phyloP scores from a whole-genome alignment of 78 protist species.

The Isochrysis galbana region DNA sequence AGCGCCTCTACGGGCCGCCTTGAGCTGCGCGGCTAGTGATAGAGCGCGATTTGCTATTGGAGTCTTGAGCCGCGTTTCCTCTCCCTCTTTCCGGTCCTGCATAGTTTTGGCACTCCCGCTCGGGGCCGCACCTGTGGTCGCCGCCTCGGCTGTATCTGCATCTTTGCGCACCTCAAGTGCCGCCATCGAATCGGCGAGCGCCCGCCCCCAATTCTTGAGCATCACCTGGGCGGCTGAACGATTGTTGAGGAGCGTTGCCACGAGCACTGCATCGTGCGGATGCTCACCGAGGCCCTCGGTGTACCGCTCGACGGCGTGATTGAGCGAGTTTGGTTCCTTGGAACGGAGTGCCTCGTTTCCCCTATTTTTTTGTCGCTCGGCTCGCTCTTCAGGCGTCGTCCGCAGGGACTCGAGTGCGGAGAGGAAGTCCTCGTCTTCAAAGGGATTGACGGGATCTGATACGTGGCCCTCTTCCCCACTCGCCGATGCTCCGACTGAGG shows the following conservation, averaged over 20 bases:
- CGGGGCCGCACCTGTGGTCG: background rate
- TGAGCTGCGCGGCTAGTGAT: background rate
- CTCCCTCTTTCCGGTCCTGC: too few species aligned
- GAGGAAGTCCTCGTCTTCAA: background rate
- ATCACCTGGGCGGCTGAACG: background rate
- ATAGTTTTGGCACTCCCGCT: background rate
- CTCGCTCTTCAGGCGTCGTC: slow-evolving; percentile 6
- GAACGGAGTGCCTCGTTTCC: background rate
- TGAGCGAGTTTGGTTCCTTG: background rate
- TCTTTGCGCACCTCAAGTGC: background rate
- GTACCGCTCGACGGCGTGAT: background rate
- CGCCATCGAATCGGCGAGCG: background rate
- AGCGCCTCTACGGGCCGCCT: background rate
- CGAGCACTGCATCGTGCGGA: background rate
- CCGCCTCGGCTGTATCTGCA: background rate
- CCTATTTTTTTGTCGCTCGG: background rate
- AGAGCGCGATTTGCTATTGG: background rate
- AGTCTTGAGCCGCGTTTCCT: too few species aligned
- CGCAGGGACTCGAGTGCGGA: background rate
- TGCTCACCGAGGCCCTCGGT: background rate
- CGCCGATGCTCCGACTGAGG: background rate
- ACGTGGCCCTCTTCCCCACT: background rate
- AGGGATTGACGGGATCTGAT: background rate
- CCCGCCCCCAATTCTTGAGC: background rate
- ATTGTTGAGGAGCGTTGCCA: slow-evolving; percentile 11